phyloP scores from a whole-genome alignment of 306 rosid genomes.

The Hippophae rhamnoides region DNA sequence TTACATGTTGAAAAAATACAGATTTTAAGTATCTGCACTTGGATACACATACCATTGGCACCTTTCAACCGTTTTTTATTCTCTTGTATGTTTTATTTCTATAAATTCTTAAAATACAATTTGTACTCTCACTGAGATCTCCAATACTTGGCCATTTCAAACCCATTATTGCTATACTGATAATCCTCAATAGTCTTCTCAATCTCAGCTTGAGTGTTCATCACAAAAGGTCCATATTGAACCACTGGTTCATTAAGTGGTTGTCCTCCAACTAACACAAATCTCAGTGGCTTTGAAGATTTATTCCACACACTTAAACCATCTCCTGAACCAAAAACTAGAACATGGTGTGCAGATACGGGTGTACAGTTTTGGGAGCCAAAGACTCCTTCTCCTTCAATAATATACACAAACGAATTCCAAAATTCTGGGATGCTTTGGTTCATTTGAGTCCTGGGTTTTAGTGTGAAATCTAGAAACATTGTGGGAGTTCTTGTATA shows the following conservation, averaged over 20 bases:
- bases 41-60: too few relatives aligned
- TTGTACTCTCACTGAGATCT: slow-evolving; percentile 39
- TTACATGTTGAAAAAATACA: too few relatives aligned
- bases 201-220: slow-evolving; percentile 85
- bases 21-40: too few relatives aligned
- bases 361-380: slow-evolving; percentile 41
- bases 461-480: slow-evolving; percentile 64
- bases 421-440: slow-evolving; percentile 68
- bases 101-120: too few relatives aligned
- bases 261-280: slow-evolving; percentile 63
- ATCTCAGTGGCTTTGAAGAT: slow-evolving; percentile 57
- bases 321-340: slow-evolving; percentile 65
- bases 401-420: slow-evolving; percentile 67
- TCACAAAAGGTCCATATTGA: slow-evolving; percentile 89
- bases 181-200: slow-evolving; percentile 70
- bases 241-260: slow-evolving; percentile 79
- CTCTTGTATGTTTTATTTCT: too few relatives aligned
- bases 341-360: slow-evolving; percentile 41
- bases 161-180: slow-evolving; percentile 54
- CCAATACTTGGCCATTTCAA: slow-evolving; percentile 73
- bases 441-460: slow-evolving; percentile 48
- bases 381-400: slow-evolving; percentile 81
- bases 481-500: slow-evolving; percentile 80
- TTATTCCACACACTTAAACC: slow-evolving; percentile 71
- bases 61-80: too few relatives aligned